Evolutionary conservation across 2,329 filamentous ascomycete genomes (phyloP), one percentile per base, ranked within the genome.

Genomic region (Ophiosphaerella korrae): DNA sequence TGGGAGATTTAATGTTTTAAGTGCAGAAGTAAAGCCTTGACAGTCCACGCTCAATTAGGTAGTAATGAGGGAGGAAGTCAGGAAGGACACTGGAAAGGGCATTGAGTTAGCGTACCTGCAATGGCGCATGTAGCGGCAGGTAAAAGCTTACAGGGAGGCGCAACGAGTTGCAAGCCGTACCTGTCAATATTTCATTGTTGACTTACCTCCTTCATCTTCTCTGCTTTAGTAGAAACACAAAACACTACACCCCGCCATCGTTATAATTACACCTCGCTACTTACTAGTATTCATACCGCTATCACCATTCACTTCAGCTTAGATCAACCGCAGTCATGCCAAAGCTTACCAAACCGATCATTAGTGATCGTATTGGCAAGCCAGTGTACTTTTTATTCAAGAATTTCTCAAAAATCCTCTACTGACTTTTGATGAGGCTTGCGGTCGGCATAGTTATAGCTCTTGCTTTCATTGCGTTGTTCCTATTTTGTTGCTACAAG

Each of bases 41-140:
- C 50, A 52, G 11, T 41, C 50, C 31, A 61, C 33, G n/a, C 29
- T 39, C 7, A 64, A 64, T 38, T 48, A 53, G 23, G 40, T 48
- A 13, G 37, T 63, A 3, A 31, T 49, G 45, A 48, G 57, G 29
- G 62, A 50, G 33, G 56, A 49, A 34, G 52, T 61, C 13, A 55
- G 63, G 44, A 44, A 59, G 44, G 56, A 55, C 24, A 60, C 62
- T 41, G 32, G 18, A 5, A 45, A 50, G 16, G 58, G 62, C n/a
- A 60, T 63, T 26, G 55, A 60, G 47, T 42, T 57, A 35, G 60
- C 51, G 32, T 62, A 60, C 35, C 7, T 35, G 44, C 40, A 16
- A 7, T 57, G 6, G 38, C 29, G 14, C 44, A 42, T 18, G 40
- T 39, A 16, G 14, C 42, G 45, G 46, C 42, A 43, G 36, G 21